Percentiles rank a stretch among this genome's conserved stretches.
Conservation (phyloP, 192 early-diverging fungal species). For the Coemansia erecta region DNA sequence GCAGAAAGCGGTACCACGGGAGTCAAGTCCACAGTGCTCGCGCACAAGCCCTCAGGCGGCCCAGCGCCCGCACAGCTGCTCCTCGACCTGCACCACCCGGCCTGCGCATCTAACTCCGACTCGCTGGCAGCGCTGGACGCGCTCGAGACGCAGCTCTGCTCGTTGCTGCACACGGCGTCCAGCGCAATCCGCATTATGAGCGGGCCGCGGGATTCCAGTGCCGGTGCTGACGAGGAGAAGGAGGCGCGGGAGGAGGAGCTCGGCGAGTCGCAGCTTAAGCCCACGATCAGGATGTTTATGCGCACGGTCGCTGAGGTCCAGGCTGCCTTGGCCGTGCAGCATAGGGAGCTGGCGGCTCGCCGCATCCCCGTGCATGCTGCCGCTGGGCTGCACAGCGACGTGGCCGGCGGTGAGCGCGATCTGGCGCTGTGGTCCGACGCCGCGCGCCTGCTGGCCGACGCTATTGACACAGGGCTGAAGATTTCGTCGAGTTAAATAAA, state of each 20-base stretch:
- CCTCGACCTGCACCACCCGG: conserved; percentile 9
- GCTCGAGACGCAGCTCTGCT: conserved; percentile 36
- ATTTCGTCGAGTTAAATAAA: conserved; percentile 6
- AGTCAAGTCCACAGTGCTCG: conserved; percentile 30
- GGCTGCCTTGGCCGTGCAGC: conserved; percentile 26
- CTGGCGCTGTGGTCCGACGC: conserved; percentile 37
- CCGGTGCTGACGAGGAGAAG: neutral
- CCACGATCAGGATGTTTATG: conserved; percentile 39
- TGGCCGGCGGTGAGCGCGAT: conserved; percentile 38
- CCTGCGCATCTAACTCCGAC: neutral
- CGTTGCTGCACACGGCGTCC: conserved; percentile 31
- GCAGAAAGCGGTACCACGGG: conserved; percentile 19
- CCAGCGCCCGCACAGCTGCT: conserved; percentile 10
- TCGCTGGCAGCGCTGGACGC: conserved; percentile 33
- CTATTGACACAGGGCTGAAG: conserved; percentile 13
- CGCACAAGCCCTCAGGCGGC: conserved; percentile 1
- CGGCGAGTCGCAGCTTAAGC: conserved; percentile 13
- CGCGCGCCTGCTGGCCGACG: conserved; percentile 25
- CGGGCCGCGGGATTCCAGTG: conserved; percentile 23
- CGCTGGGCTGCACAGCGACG: conserved; percentile 28
- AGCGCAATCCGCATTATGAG: conserved; percentile 31
- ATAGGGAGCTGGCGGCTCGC: conserved; percentile 15
- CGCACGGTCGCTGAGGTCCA: conserved; percentile 29
- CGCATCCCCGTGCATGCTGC: conserved; percentile 24
- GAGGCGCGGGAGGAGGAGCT: conserved; percentile 6